Conservation (phyloP, 345 rosid genomes). For the Salix viminalis region DNA sequence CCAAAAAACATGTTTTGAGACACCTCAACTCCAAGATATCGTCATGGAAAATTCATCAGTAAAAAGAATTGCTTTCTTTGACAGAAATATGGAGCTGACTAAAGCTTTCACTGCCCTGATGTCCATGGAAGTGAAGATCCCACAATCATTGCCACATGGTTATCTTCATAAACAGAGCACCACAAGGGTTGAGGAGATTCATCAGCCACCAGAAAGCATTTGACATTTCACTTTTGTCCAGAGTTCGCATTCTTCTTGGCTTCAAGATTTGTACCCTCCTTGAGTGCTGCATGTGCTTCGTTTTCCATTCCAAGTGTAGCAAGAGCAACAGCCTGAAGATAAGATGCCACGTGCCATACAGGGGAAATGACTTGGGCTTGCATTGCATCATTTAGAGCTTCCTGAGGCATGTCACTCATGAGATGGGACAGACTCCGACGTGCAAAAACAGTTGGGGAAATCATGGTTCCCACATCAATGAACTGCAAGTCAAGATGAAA, state of each 20-base stretch:
- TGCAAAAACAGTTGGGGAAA: conserved; percentile 79
- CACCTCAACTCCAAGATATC: conserved; percentile 2
- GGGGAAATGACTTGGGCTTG: conserved; percentile 89
- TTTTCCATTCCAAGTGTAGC: conserved; percentile 58
- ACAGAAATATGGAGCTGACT: conserved; percentile 6
- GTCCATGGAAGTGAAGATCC: conserved; percentile 5
- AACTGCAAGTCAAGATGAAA: conserved; percentile 44
- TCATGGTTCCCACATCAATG: conserved; percentile 74
- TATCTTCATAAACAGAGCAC: conserved; percentile 6
- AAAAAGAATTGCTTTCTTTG: conserved; percentile 9
- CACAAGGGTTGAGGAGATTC: background rate
- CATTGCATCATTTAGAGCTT: conserved; percentile 74
- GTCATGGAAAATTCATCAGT: background rate
- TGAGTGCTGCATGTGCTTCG: conserved; percentile 68
- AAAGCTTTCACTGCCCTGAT: background rate
- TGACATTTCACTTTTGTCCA: conserved; percentile 22
- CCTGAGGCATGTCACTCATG: conserved; percentile 71
- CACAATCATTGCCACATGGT: background rate
- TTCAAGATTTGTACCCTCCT: conserved; percentile 71
- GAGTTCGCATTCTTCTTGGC: conserved; percentile 36
- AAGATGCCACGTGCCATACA: conserved; percentile 79
- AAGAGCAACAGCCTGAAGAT: conserved; percentile 80
- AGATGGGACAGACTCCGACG: conserved; percentile 78
- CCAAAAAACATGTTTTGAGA: background rate
- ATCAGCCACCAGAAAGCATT: background rate